Percentiles rank a stretch among this genome's conserved stretches.
Conservation (phyloP, 2,329 filamentous ascomycete species). For the Aspergillus brasiliensis region DNA sequence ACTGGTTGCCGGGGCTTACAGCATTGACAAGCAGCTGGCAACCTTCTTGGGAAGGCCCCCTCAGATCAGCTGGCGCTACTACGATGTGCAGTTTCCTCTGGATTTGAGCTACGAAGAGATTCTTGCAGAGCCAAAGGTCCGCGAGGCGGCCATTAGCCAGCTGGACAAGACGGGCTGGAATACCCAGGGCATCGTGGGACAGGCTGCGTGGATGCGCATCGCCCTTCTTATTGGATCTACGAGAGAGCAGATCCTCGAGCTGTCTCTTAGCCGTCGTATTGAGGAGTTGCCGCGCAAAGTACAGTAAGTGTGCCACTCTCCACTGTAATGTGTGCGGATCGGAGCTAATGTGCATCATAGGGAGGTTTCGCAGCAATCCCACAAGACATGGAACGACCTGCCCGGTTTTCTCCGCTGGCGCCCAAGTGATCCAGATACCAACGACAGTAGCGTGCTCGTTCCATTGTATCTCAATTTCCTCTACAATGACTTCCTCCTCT, state of each 20-base stretch:
- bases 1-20: constrained; percentile 5
- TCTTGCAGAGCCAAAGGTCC: constrained; percentile 3
- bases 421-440: constrained; percentile 8
- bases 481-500: constrained; percentile 28
- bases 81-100: constrained; percentile 7
- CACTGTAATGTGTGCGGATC: no score
- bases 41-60: constrained; percentile 5
- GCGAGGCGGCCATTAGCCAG: constrained; percentile 5
- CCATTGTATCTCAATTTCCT: constrained; percentile 25
- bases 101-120: constrained; percentile 8
- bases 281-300: constrained; percentile 21
- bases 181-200: constrained; percentile 4
- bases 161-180: constrained; percentile 9
- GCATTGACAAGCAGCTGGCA: constrained; percentile 9
- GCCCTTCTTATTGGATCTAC: constrained; percentile 7
- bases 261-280: constrained; percentile 16
- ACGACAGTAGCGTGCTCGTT: constrained; percentile 15
- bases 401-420: constrained; percentile 26
- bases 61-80: constrained; percentile 10
- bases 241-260: constrained; percentile 4
- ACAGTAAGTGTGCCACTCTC: constrained; percentile 16
- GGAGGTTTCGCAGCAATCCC: constrained; percentile 19
- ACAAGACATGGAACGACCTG: constrained; percentile 15
- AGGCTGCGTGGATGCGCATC: constrained; percentile 7
- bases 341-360: constrained; percentile 7